These are phyloP conservation scores for Astrothelium macrocarpum DNA, from an alignment of 495 filamentous ascomycete species.

Conservation along the genomic window DNA sequence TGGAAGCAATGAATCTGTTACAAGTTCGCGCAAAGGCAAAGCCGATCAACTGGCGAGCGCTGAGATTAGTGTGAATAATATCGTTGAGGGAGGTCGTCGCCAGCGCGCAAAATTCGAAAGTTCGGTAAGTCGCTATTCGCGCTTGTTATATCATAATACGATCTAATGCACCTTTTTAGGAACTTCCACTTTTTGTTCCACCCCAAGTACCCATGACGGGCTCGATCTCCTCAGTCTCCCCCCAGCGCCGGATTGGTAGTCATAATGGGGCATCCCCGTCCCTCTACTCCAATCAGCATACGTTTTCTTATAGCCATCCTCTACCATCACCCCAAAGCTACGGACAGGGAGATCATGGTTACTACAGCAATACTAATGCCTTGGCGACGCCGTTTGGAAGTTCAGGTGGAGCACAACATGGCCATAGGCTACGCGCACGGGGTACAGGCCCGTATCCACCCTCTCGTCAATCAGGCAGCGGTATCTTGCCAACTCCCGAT, in stretches of 20 bases:
- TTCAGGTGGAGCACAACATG: slow-evolving; percentile 39
- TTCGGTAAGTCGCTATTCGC: slow-evolving; percentile 55
- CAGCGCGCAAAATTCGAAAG: slow-evolving; percentile 97
- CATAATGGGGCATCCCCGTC: slow-evolving; percentile 59
- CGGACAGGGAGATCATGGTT: slow-evolving; percentile 43
- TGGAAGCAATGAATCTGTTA: slow-evolving; percentile 58
- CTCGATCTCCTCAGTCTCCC: slow-evolving; percentile 86
- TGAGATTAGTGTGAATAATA: slow-evolving; percentile 95
- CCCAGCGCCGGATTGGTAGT: slow-evolving; percentile 63
- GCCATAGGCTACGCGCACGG: slow-evolving; percentile 58
- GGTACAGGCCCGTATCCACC: slow-evolving; percentile 39
- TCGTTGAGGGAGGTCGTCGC: slow-evolving; percentile 88
- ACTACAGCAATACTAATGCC: slow-evolving; percentile 11
- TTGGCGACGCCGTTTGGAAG: slow-evolving; percentile 25
- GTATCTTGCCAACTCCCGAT: slow-evolving; percentile 83
- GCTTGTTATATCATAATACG: slow-evolving; percentile 8
- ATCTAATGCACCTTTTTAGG: slow-evolving; percentile 43
- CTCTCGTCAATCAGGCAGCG: slow-evolving; percentile 34
- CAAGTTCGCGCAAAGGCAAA: slow-evolving; percentile 59
- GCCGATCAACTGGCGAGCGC: slow-evolving; percentile 80
- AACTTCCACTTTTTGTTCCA: slow-evolving; percentile 88
- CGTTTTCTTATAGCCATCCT: slow-evolving; percentile 59
- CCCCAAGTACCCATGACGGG: slow-evolving; percentile 81
- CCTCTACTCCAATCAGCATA: slow-evolving; percentile 58
- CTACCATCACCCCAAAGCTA: slow-evolving; percentile 74